Conservation (phyloP, 2,329 filamentous ascomycete genomes). For the Aspergillus ustus region DNA sequence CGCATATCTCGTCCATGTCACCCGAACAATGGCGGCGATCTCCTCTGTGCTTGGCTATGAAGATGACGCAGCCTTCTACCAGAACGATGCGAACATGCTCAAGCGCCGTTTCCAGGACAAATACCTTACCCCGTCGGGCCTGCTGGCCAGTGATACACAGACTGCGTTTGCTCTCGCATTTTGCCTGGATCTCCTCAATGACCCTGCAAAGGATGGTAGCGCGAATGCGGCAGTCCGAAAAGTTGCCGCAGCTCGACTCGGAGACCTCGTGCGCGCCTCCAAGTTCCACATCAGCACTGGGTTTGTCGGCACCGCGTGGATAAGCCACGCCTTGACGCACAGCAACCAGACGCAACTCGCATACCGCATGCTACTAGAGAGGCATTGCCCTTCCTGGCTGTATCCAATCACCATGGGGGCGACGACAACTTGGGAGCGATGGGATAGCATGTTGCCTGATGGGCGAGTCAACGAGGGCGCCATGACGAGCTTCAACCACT, state of each 20-base stretch:
- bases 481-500: conserved; percentile 53
- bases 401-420: conserved; percentile 48
- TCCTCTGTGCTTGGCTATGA: conserved; percentile 28
- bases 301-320: conserved; percentile 39
- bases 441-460: conserved; percentile 47
- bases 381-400: conserved; percentile 42
- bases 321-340: conserved; percentile 33
- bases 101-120: conserved; percentile 34
- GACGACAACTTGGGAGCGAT: conserved; percentile 52
- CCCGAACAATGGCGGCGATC: conserved; percentile 36
- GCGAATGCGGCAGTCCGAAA: conserved; percentile 10
- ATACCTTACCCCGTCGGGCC: conserved; percentile 35
- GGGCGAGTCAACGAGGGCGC: conserved; percentile 45
- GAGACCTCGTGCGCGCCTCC: conserved; percentile 28
- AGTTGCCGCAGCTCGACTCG: conserved; percentile 12
- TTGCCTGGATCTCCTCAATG: conserved; percentile 29
- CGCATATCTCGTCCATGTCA: conserved; percentile 44
- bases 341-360: conserved; percentile 28
- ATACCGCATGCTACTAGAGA: conserved; percentile 49
- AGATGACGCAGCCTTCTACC: conserved; percentile 28
- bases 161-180: conserved; percentile 33
- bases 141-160: conserved; percentile 37
- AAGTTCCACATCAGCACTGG: conserved; percentile 41
- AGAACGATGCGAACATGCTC: conserved; percentile 21
- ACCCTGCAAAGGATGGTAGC: too few relatives aligned